Conservation (phyloP, 2,329 filamentous ascomycete species). For the Ceratocystiopsis sp. region DNA sequence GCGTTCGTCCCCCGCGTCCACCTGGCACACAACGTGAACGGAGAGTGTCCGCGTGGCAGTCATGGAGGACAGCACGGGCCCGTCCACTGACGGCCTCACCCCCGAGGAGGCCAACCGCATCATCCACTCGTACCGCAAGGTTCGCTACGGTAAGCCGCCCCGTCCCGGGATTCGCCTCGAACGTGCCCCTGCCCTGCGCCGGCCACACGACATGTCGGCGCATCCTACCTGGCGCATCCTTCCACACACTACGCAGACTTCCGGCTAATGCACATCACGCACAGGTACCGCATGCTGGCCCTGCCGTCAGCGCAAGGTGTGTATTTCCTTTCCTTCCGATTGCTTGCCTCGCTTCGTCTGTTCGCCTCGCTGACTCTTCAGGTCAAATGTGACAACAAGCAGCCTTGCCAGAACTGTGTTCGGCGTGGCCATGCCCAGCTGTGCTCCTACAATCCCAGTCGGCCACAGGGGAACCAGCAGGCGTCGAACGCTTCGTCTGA, state of each 20-base stretch:
- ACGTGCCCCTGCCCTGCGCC: too few species aligned
- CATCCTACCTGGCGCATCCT: too few species aligned
- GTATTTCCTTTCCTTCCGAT: too few species aligned
- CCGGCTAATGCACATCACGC: not conserved
- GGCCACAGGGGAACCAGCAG: conserved; percentile 21
- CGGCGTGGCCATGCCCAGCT: conserved; percentile 47
- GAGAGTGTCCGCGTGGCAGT: not conserved
- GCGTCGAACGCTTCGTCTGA: conserved; percentile 14
- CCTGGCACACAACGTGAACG: not conserved
- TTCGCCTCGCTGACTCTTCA: too few species aligned
- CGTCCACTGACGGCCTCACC: conserved; percentile 31
- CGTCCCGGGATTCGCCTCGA: not conserved
- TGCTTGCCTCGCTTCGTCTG: too few species aligned
- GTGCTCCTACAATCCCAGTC: conserved; percentile 51
- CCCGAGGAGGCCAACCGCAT: conserved; percentile 51
- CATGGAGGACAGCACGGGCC: too few species aligned
- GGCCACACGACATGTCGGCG: too few species aligned
- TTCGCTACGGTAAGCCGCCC: conserved; percentile 42
- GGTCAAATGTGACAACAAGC: conserved; percentile 52
- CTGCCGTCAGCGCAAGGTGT: conserved; percentile 42
- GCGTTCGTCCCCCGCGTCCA: not conserved
- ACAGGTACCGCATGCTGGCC: conserved; percentile 49
- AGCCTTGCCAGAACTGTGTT: conserved; percentile 51
- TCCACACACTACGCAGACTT: too few species aligned
- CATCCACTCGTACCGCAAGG: conserved; percentile 52